phyloP scores from a whole-genome alignment of 1,284 basidiomycete genomes.

The Cutaneotrichosporon sp. region DNA sequence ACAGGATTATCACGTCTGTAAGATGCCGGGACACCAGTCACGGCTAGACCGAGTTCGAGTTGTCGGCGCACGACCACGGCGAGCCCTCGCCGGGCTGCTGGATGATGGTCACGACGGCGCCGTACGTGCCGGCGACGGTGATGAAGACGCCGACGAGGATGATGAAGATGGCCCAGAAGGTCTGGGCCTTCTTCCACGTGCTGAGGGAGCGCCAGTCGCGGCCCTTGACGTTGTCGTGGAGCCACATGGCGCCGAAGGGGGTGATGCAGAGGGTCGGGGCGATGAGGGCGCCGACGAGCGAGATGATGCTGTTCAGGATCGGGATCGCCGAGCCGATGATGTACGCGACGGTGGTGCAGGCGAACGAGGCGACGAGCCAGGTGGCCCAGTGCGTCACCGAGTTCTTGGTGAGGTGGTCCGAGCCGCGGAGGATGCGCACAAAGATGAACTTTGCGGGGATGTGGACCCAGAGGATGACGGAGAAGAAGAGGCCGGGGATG shows the following conservation, averaged over 20 bases:
- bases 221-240: conserved; percentile 31
- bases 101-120: conserved; percentile 36
- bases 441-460: conserved; percentile 45
- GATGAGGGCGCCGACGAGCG: conserved; percentile 42
- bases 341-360: conserved; percentile 33
- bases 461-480: conserved; percentile 31
- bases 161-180: conserved; percentile 24
- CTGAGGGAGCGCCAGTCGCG: not conserved
- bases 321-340: conserved; percentile 40
- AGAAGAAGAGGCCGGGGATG: conserved; percentile 43
- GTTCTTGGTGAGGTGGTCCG: conserved; percentile 35
- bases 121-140: conserved; percentile 40
- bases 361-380: conserved; percentile 33
- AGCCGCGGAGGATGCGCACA: conserved; percentile 35
- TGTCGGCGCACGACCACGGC: conserved; percentile 45
- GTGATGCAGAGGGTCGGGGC: conserved; percentile 36
- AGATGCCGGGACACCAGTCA: not conserved
- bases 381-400: conserved; percentile 35
- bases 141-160: conserved; percentile 34
- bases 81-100: conserved; percentile 25
- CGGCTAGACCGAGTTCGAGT: conserved; percentile 29
- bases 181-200: conserved; percentile 7
- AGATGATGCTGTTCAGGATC: conserved; percentile 36
- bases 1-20: not conserved
- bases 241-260: conserved; percentile 37